phyloP scores from a whole-genome alignment of 805 yeast species.

The Metschnikowia colocasiae region DNA sequence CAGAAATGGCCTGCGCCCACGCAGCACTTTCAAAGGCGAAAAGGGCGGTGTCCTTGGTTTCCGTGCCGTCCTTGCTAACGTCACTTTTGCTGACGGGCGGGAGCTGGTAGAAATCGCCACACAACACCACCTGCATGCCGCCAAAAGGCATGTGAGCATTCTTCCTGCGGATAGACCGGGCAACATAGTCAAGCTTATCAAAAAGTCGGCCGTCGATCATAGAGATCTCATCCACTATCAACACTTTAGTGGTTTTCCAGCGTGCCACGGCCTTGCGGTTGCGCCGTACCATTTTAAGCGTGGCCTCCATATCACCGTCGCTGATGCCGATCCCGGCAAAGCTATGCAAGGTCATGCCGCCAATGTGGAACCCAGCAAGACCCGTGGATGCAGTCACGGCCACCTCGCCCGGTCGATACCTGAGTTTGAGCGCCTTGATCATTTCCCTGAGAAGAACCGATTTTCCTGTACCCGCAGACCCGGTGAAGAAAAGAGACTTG shows the following conservation, averaged over 20 bases:
- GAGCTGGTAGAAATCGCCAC: slow-evolving; percentile 95
- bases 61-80: slow-evolving; percentile 26
- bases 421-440: slow-evolving; percentile 38
- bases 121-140: slow-evolving; percentile 82
- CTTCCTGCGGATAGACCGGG: slow-evolving; percentile 51
- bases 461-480: slow-evolving; percentile 88
- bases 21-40: slow-evolving; percentile 74
- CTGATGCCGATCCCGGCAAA: slow-evolving; percentile 88
- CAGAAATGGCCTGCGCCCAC: slow-evolving; percentile 63
- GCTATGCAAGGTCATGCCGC: slow-evolving; percentile 83
- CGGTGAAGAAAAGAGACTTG: slow-evolving; percentile 67
- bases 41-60: slow-evolving; percentile 20
- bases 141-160: slow-evolving; percentile 75
- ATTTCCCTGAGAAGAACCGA: slow-evolving; percentile 64
- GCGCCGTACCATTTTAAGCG: slow-evolving; percentile 48
- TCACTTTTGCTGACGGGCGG: slow-evolving; percentile 70
- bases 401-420: slow-evolving; percentile 46
- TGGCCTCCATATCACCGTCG: slow-evolving; percentile 40
- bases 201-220: slow-evolving; percentile 84
- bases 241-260: slow-evolving; percentile 68
- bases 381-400: slow-evolving; percentile 97
- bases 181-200: slow-evolving; percentile 70
- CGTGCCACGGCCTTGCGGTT: slow-evolving; percentile 42
- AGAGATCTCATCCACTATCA: slow-evolving; percentile 89
- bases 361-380: slow-evolving; percentile 89